These are phyloP conservation scores for Aureobasidium uvarum DNA, from an alignment of 2,329 filamentous ascomycete species.

Conservation along the genomic window DNA sequence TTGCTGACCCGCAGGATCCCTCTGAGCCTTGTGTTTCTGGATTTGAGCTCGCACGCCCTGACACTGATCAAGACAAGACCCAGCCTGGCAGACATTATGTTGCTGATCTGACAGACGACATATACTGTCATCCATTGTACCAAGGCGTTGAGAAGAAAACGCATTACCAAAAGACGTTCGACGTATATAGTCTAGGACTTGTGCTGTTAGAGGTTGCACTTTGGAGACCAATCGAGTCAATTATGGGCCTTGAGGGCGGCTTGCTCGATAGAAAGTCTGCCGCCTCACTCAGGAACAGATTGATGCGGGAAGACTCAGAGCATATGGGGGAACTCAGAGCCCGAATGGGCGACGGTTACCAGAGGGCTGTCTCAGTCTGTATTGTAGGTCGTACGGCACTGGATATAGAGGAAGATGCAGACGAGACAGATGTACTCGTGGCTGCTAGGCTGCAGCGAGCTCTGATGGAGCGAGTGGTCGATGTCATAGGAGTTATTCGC, in stretches of 20 bases:
- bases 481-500: no score
- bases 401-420: no score
- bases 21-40: not conserved
- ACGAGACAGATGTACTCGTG: no score
- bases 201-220: not conserved
- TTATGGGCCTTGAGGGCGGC: not conserved
- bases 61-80: not conserved
- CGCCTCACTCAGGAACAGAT: not conserved
- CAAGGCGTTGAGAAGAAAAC: no score
- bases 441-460: no score
- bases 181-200: not conserved
- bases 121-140: not conserved
- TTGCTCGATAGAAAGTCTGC: not conserved
- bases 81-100: not conserved
- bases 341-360: no score
- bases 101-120: not conserved
- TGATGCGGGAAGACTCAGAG: not conserved
- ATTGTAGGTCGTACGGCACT: no score
- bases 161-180: not conserved
- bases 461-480: no score
- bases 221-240: not conserved
- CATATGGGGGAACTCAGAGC: no score
- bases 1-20: not conserved
- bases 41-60: not conserved
- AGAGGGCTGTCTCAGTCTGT: no score